Evolutionary conservation across 2,329 filamentous ascomycete species (phyloP).

Genomic region (Fusarium sp.): DNA sequence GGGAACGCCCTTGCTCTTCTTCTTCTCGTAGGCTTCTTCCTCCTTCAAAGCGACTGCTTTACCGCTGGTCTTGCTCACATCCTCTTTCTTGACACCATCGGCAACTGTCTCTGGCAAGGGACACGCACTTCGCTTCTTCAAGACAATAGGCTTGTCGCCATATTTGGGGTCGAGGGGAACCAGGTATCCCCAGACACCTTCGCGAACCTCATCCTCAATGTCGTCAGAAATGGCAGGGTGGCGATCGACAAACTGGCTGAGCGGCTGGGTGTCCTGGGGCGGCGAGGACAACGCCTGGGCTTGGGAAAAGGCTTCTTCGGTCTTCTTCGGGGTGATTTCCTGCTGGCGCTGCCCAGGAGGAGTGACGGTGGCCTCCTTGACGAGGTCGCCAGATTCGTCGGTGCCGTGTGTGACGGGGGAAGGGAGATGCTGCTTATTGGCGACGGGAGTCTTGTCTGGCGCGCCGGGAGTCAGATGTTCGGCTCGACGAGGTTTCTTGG

Average conservation of each 20-base stretch:
- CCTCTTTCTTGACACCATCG: slow-evolving; percentile 49
- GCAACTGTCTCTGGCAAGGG: slow-evolving; percentile 65
- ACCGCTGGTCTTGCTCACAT: slow-evolving; percentile 53
- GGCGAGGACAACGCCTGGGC: slow-evolving; percentile 66
- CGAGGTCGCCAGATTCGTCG: slow-evolving; percentile 68
- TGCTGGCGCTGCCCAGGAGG: slow-evolving; percentile 72
- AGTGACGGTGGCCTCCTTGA: slow-evolving; percentile 77
- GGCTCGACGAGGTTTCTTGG: slow-evolving; percentile 87
- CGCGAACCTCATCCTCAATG: slow-evolving; percentile 82
- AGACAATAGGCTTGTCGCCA: slow-evolving; percentile 73
- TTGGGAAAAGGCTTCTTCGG: slow-evolving; percentile 60
- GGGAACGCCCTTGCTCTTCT: slow-evolving; percentile 70
- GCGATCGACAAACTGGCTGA: slow-evolving; percentile 80
- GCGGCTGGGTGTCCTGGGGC: slow-evolving; percentile 70
- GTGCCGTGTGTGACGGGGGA: slow-evolving; percentile 79
- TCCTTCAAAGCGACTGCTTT: slow-evolving; percentile 64
- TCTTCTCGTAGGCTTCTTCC: slow-evolving; percentile 70
- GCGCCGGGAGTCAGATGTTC: slow-evolving; percentile 72
- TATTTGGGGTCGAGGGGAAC: slow-evolving; percentile 81
- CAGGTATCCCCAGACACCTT: slow-evolving; percentile 96
- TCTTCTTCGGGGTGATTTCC: slow-evolving; percentile 64
- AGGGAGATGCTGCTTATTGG: slow-evolving; percentile 77
- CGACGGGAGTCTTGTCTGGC: slow-evolving; percentile 68
- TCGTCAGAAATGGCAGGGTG: slow-evolving; percentile 80
- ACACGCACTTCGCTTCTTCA: slow-evolving; percentile 80